Percentiles rank a stretch among this genome's conserved stretches.
phyloP scores from a whole-genome alignment of 352 stramenopile species.

The Globisporangium canariense region DNA sequence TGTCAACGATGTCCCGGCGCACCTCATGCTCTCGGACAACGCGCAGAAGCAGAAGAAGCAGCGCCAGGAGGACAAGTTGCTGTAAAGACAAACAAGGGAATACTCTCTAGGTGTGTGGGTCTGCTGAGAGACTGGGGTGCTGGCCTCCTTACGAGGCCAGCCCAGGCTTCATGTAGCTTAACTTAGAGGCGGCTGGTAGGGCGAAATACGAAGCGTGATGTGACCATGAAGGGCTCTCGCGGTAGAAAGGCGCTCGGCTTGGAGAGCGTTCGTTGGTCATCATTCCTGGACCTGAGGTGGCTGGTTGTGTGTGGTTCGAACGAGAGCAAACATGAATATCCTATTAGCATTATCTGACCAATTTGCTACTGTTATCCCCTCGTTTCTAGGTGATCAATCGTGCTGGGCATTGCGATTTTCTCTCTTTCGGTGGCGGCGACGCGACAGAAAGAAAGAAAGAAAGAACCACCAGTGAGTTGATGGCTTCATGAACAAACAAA shows the following conservation, averaged over 20 bases:
- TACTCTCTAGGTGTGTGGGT: too few relatives aligned
- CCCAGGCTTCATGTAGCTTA: not conserved
- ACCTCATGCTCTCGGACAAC: slow-evolving; percentile 55
- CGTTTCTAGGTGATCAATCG: not conserved
- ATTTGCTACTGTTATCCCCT: too few relatives aligned
- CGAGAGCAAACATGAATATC: slow-evolving; percentile 5
- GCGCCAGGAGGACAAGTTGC: slow-evolving; percentile 14
- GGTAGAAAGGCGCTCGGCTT: too few relatives aligned
- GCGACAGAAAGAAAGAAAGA: not conserved
- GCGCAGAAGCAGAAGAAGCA: slow-evolving; percentile 24
- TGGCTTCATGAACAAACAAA: not conserved
- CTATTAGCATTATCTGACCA: slow-evolving; percentile 5
- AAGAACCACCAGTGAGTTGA: not conserved
- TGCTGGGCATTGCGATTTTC: not conserved
- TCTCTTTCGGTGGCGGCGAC: not conserved
- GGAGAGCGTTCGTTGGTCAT: too few relatives aligned
- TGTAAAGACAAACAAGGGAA: not conserved
- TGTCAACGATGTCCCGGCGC: slow-evolving; percentile 44
- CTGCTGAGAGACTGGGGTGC: not conserved
- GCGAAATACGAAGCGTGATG: not conserved
- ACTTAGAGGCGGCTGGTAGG: not conserved
- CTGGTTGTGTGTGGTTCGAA: not conserved
- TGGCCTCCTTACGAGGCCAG: not conserved
- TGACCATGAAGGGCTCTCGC: too few relatives aligned
- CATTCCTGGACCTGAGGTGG: not conserved